A percentile compares a stretch with the other conserved stretches of the same genome.
These are phyloP conservation scores for Colletotrichum ledebouriae DNA, from an alignment of 2,329 filamentous ascomycete genomes.

Conservation along the genomic window DNA sequence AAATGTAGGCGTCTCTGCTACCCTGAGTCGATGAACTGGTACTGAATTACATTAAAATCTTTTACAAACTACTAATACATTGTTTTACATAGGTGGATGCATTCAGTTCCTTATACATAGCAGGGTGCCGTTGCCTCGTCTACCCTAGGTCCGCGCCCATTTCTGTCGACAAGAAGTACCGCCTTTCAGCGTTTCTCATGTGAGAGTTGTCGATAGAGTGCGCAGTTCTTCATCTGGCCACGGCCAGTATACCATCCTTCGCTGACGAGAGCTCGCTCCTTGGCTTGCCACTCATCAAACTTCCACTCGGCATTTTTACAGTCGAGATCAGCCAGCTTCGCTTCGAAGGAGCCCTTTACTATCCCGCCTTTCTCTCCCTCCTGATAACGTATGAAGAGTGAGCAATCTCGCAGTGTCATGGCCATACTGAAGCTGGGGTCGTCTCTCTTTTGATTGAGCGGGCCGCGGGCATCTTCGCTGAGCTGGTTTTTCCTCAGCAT, in stretches of 20 bases:
- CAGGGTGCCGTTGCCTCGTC: too few relatives aligned
- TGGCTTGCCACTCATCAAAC: conserved; percentile 75
- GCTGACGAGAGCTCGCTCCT: conserved; percentile 73
- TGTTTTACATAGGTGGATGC: conserved; percentile 22
- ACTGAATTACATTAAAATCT: conserved; percentile 22
- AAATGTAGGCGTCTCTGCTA: too few relatives aligned
- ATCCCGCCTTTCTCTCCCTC: conserved; percentile 6
- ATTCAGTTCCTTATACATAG: not conserved
- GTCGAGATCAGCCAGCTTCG: conserved; percentile 82
- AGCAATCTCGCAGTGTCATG: conserved; percentile 87
- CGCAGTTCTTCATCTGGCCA: conserved; percentile 38
- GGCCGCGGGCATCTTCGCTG: conserved; percentile 58
- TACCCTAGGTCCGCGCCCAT: too few relatives aligned
- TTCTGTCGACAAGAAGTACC: too few relatives aligned
- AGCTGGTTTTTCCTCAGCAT: conserved; percentile 49
- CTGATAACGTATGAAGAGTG: conserved; percentile 72
- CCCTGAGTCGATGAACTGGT: not conserved
- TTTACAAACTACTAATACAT: conserved; percentile 26
- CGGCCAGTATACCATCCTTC: conserved; percentile 73
- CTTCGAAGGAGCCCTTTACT: conserved; percentile 56
- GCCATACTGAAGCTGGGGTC: conserved; percentile 71
- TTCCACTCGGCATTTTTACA: conserved; percentile 79
- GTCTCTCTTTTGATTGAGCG: conserved; percentile 57
- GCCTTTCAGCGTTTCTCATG: too few relatives aligned
- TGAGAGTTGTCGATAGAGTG: conserved; percentile 5